These are phyloP conservation scores for Diaporthe nobilis DNA, from an alignment of 2,329 filamentous ascomycete species.

Conservation along the genomic window DNA sequence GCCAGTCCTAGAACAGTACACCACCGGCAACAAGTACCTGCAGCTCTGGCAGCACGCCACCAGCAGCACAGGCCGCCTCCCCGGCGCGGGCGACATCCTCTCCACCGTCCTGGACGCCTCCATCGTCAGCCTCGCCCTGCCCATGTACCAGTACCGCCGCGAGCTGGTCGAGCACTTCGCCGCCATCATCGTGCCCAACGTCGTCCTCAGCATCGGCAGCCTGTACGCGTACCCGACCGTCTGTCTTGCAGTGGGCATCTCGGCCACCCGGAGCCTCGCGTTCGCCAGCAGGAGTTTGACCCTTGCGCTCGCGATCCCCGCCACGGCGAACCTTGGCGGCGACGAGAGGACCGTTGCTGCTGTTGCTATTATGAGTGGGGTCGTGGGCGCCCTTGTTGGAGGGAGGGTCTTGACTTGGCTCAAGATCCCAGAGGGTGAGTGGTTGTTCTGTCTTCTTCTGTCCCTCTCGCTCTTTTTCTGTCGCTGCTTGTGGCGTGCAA, in stretches of 20 bases:
- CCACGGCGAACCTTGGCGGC: conserved; percentile 69
- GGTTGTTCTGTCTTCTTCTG: not conserved
- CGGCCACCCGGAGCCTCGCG: conserved; percentile 64
- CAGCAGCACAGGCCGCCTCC: conserved; percentile 47
- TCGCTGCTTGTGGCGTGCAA: not conserved
- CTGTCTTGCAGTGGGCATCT: conserved; percentile 69
- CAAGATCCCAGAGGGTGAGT: conserved; percentile 66
- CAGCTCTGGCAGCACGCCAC: conserved; percentile 61
- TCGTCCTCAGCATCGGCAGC: conserved; percentile 65
- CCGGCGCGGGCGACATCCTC: conserved; percentile 71
- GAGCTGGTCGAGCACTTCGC: conserved; percentile 68
- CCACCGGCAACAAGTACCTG: conserved; percentile 67
- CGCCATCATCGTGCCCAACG: conserved; percentile 67
- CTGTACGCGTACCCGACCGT: conserved; percentile 71
- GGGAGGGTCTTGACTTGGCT: conserved; percentile 62
- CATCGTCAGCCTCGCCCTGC: conserved; percentile 71
- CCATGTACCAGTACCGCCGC: conserved; percentile 72
- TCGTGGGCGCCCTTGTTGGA: conserved; percentile 70
- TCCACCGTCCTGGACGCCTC: conserved; percentile 68
- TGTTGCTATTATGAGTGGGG: conserved; percentile 71
- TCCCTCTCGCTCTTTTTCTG: conserved; percentile 1
- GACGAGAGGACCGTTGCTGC: conserved; percentile 70
- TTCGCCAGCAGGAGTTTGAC: conserved; percentile 71
- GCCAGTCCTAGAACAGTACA: conserved; percentile 61
- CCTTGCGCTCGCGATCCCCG: conserved; percentile 71